A percentile compares a stretch with the other conserved stretches of the same genome.
phyloP scores from a whole-genome alignment of 805 yeast species.

The Isabelozyma heimii region DNA sequence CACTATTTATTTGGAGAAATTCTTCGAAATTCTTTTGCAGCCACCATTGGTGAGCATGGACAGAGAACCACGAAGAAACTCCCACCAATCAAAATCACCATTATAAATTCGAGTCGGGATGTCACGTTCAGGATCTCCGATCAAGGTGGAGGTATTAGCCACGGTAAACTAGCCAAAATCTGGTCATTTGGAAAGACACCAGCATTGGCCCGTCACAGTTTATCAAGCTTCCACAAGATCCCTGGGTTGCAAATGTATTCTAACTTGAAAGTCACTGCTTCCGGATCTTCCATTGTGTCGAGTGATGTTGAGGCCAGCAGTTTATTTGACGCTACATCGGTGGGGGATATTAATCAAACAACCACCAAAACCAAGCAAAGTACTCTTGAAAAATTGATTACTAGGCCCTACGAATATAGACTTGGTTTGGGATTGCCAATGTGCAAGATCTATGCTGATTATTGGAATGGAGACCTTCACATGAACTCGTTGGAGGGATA shows the following conservation, averaged over 20 bases:
- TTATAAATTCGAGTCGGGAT: slow-evolving; percentile 63
- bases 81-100: slow-evolving; percentile 75
- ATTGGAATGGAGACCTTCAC: slow-evolving; percentile 91
- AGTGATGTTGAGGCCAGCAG: slow-evolving; percentile 6
- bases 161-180: slow-evolving; percentile 55
- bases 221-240: slow-evolving; percentile 64
- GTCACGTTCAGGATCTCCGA: slow-evolving; percentile 81
- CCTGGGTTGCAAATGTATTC: slow-evolving; percentile 57
- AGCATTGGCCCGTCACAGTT: slow-evolving; percentile 53
- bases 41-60: slow-evolving; percentile 54
- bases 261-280: slow-evolving; percentile 38
- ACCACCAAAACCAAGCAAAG: slow-evolving; percentile 35
- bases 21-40: slow-evolving; percentile 79
- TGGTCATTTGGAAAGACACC: slow-evolving; percentile 88
- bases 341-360: slow-evolving; percentile 30
- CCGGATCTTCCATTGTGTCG: slow-evolving; percentile 37
- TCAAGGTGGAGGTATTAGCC: slow-evolving; percentile 82
- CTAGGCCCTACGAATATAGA: slow-evolving; percentile 71
- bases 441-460: slow-evolving; percentile 90
- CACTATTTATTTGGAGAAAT: slow-evolving; percentile 87
- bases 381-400: slow-evolving; percentile 62
- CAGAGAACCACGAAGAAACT: slow-evolving; percentile 35
- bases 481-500: slow-evolving; percentile 85
- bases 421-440: slow-evolving; percentile 89
- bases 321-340: slow-evolving; percentile 38